Evolutionary conservation across 2,329 filamentous ascomycete genomes (phyloP), one percentile per base, ranked within the genome.

Genomic region (Apiospora sp.): DNA sequence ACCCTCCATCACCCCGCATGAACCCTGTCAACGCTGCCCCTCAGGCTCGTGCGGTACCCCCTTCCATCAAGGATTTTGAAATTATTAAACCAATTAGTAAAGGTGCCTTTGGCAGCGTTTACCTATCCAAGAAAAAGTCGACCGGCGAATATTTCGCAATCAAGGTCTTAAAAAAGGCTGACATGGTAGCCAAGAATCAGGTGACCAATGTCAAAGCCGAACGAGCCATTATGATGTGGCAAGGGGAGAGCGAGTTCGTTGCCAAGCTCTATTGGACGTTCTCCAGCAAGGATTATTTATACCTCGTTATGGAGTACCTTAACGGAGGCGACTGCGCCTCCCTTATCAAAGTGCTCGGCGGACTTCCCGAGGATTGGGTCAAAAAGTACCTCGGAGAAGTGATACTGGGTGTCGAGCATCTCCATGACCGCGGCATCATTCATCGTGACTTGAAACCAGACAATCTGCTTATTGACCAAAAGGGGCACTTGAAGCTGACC

Each of bases 211-310:
- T 99, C 79, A 98, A 99, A 83, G 96, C 97, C 12, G 96, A 99
- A 83, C 91, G 96, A 76, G 97, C 97, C 30, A 99, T 99, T 80
- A 98, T 99, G 96, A 99, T 99, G 96, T 98, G 96, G 94, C 96
- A 99, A 84, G 96, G 96, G 30, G 95, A 98, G 82, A 99, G 97
- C 81, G 96, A 99, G 73, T 99, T 99, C 81, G 96, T 99, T 72
- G 96, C 96, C 37, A 99, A 99, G 85, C 88, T 99, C 16, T 99
- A 98, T 84, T 99, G 97, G 97, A 99, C 96, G 0, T 99, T 99
- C 80, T 98, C 96, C 4, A 99, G 96, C 87, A 99, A 99, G 80
- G 96, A 99, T 80, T 99, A 98, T 80, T 91, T 99, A 34, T 99
- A 98, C 80, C 88, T 99, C 73, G 96, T 99, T 34, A 99, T 99